Base-by-base conservation (phyloP, 1,284 basidiomycete genomes). In the Anthracocystis walkeri region DNA sequence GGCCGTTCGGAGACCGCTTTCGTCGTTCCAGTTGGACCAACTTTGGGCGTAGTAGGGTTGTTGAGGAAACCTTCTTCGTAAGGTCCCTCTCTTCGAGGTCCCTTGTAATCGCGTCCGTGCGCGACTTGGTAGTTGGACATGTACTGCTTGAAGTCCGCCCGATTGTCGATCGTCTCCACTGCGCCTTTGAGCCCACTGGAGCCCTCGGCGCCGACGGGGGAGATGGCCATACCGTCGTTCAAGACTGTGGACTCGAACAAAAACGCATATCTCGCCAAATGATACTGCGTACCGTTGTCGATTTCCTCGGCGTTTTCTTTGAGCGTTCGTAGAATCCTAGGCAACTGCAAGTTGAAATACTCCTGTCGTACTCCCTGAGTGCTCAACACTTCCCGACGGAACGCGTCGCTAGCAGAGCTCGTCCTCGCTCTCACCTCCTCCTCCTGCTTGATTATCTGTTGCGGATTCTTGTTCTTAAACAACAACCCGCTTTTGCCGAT, bases 301-400 rank as follows among this genome's bases (percentile, higher is more conserved):
- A 98, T 91, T 86, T 99, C 97, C 80, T 98, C 95, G 12, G 93
- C 90, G 77, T 93, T 93, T 85, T 98, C 95, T 86, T 98, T 98
- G 64, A 99, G 88, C n/a, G 92, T 89, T 54, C 97, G 89, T 50
- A 99, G 86, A 72, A 98, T 93, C 78, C 94, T 91, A 48, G 97
- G 96, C 49, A 97, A 87, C 83, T 98, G 96, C 82, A 96, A 92
- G 85, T 97, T 96, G 87, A 97, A 99, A 86, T 80, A 98, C 84
- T 99, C 96, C 85, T 97, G 95, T 57, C 95, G 89, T 86, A 94
- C 90, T 3, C 90, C 88, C 86, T 97, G 95, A 11, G 93, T 93
- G 77, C 95, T 93, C 27, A 90, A 89, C n/a, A 97, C 92, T 12
- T 94, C 91, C 86, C 95, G 94, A 64, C 94, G 89, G 85, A 95